These are phyloP conservation scores for Allium sativum DNA, from an alignment of 106 monocot genomes.

Conservation along the genomic window DNA sequence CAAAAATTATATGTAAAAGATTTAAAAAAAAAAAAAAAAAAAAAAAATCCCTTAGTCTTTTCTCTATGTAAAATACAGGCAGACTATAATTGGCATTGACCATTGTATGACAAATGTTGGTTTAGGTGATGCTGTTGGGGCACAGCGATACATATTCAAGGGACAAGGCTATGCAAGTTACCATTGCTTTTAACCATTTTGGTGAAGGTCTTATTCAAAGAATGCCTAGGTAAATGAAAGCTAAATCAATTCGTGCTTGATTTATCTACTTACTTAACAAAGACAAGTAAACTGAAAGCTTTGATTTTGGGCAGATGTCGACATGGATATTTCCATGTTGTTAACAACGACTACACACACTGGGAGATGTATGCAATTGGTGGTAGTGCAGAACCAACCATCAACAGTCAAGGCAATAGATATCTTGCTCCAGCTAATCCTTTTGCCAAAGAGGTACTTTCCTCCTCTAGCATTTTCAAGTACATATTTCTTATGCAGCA, in stretches of 20 bases:
- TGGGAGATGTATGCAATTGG: constrained; percentile 50
- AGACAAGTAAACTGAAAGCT: neutral
- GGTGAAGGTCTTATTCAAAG: constrained; percentile 46
- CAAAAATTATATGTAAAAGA: no score
- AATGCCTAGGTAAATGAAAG: constrained; percentile 26
- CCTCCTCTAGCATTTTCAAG: neutral
- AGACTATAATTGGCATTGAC: no score
- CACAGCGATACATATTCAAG: constrained; percentile 34
- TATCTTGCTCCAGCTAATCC: constrained; percentile 35
- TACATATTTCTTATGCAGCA: neutral
- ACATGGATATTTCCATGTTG: constrained; percentile 48
- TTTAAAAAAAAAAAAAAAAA: no score
- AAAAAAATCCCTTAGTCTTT: no score
- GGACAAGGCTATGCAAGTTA: constrained; percentile 45
- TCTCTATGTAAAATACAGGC: no score
- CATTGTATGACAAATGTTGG: neutral
- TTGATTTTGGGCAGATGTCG: constrained; percentile 22
- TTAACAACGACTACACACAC: constrained; percentile 51
- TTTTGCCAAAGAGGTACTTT: constrained; percentile 32
- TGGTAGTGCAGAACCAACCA: constrained; percentile 38
- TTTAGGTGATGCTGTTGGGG: constrained; percentile 39
- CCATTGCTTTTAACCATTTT: constrained; percentile 48
- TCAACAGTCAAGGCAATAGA: constrained; percentile 46
- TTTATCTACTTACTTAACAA: neutral
- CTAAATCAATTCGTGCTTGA: neutral